Base-by-base conservation (phyloP, 192 early-diverging fungal genomes). In the Entophlyctis helioformis region DNA sequence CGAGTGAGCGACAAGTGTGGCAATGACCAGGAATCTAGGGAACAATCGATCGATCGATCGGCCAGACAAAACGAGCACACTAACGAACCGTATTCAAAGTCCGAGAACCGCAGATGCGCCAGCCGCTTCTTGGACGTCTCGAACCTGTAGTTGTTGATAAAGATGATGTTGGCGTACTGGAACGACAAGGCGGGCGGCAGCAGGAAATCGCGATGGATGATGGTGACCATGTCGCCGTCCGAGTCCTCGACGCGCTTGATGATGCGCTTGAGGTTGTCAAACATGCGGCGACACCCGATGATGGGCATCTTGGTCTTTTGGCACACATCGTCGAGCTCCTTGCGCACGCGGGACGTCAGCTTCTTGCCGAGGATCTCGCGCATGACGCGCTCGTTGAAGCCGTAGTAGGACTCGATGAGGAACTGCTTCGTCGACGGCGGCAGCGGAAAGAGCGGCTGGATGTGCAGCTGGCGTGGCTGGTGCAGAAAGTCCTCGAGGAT, bases 181-280 rank as follows among this genome's bases (percentile, higher is more conserved):
- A 66, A 70, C 31, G 16, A 16, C 24, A 13, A 42, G 18, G 3
- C 16, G 36, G 18, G 25, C 36, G 37, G 27, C 43, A 74, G 48
- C 48, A 71, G 50, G n/a, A 75, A 78, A 26, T 70, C 61, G 27
- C 38, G 36, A 40, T 54, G 58, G n/a, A 81, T 61, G 1, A 62
- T 47, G 33, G 45, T 38, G 33, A 57, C 53, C 20, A 78, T 67
- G 36, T 68, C 60, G 22, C 69, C 66, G 16, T 76, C 69, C 24
- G 54, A 47, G 55, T 81, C 79, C 35, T 81, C 74, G 0, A 71
- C 56, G 24, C 60, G 44, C 43, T 76, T 79, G 41, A 60, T 71
- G 22, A 81, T 68, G 31, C 79, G 48, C 54, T 71, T 78, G n/a
- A 79, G 38, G 46, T 81, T 81, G 27, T 81, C 79, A 65, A 81